Percentiles rank a stretch among this genome's conserved stretches.
phyloP scores from a whole-genome alignment of 129 eudicot species.

The Tanacetum coccineum region DNA sequence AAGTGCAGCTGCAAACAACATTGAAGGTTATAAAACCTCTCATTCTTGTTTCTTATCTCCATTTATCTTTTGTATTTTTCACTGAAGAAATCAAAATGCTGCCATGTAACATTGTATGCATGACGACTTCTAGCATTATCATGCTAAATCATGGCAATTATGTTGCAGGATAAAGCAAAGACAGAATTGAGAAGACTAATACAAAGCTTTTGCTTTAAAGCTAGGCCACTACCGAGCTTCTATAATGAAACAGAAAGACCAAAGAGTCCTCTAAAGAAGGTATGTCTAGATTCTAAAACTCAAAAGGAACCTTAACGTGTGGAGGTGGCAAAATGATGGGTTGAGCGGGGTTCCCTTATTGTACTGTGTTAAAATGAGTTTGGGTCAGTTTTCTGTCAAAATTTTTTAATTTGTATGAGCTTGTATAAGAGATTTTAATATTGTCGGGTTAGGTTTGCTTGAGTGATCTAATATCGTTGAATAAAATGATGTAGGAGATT shows the following conservation, averaged over 20 bases:
- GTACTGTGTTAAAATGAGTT: no score
- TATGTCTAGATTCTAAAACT: constrained; percentile 11
- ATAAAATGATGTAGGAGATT: no score
- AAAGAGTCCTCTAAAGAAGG: constrained; percentile 50
- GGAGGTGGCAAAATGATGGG: not conserved
- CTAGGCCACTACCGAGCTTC: constrained; percentile 69
- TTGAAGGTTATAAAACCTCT: constrained; percentile 42
- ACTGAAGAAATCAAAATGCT: no score
- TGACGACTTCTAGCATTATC: no score
- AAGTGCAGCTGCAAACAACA: constrained; percentile 49
- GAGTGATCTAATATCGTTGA: no score
- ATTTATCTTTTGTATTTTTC: not conserved
- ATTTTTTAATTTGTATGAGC: no score
- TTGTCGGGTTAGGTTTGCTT: no score
- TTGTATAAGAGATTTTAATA: no score
- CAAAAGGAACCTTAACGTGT: not conserved
- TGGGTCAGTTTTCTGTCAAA: no score
- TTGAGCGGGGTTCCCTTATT: no score
- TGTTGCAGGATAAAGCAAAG: constrained; percentile 80
- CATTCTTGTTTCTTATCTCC: not conserved
- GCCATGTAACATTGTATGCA: not conserved
- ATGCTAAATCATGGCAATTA: not conserved
- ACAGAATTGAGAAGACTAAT: constrained; percentile 68
- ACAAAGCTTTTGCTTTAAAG: constrained; percentile 79
- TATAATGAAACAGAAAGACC: constrained; percentile 54